Conservation (phyloP, 2,329 filamentous ascomycete species). For the Pyrenophora tritici-repentis region DNA sequence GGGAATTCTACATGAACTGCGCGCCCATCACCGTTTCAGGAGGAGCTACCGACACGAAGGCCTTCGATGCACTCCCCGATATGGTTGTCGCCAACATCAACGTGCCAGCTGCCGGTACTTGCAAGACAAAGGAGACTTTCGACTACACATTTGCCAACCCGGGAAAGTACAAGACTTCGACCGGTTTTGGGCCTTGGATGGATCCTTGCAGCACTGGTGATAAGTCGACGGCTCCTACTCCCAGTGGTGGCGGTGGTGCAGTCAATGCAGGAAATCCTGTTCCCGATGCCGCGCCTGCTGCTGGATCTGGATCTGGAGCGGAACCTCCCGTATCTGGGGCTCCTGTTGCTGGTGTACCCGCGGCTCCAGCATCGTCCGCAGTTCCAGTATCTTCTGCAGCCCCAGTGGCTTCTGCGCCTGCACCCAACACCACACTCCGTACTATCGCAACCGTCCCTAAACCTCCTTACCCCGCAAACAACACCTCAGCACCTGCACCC, state of each 20-base stretch:
- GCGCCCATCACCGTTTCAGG: constrained; percentile 63
- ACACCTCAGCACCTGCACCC: neutral
- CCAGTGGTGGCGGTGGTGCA: constrained; percentile 3
- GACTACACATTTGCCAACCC: constrained; percentile 65
- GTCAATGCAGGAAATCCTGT: neutral
- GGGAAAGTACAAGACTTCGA: constrained; percentile 58
- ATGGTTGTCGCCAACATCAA: constrained; percentile 75
- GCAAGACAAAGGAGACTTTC: constrained; percentile 52
- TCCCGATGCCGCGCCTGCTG: constrained; percentile 2
- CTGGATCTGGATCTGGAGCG: neutral
- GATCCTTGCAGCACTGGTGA: constrained; percentile 34
- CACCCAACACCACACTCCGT: constrained; percentile 22
- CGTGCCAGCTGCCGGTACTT: constrained; percentile 50
- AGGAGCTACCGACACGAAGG: constrained; percentile 55
- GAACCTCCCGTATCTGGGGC: too few relatives aligned
- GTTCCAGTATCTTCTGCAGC: too few relatives aligned
- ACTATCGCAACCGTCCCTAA: constrained; percentile 34
- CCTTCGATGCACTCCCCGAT: constrained; percentile 65
- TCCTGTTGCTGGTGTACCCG: neutral
- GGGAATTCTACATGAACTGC: constrained; percentile 96
- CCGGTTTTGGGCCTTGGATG: constrained; percentile 29
- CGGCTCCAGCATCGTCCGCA: neutral
- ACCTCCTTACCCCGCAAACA: neutral
- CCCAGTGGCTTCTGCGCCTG: constrained; percentile 7
- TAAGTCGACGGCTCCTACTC: constrained; percentile 1